Evolutionary conservation across 2,329 filamentous ascomycete genomes (phyloP), one percentile per base, ranked within the genome.

Genomic region (Mollisia scopiformis): DNA sequence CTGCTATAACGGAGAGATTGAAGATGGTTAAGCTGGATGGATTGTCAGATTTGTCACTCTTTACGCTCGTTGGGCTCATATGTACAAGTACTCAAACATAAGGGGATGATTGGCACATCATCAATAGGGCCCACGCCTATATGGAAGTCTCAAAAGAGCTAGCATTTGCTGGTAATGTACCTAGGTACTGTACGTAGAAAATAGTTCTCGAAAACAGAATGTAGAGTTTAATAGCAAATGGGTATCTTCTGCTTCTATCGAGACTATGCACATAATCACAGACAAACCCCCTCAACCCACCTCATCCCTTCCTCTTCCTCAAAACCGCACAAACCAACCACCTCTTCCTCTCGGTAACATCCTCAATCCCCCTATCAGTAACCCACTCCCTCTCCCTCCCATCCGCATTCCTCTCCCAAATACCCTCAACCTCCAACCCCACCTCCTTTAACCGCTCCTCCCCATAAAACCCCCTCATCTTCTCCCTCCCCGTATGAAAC

Each of bases 341-440:
- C 65, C 86, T 82, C 77, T 92, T 92, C 68, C 86, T 78, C 71
- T 82, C 82, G 0, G 80, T 82, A 3, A 83, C 75, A 71, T 90
- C 83, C 70, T 92, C 89, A 25, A 75, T 68, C 1, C 86, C 87
- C 6, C 87, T 80, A 69, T 89, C 85, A 63, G 75, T 75, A 14
- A 73, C 75, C 88, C 89, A 92, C 39, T 79, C 78, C 68, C 88
- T 80, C 73, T 88, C 82, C 14, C 72, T 71, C 2, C 88, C 88
- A 56, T 88, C 81, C 14, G 84, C 88, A 72, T 92, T 85, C 72
- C 88, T 82, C 76, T 92, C 89, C 78, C 83, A 89, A 21, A 92
- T 86, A 28, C 79, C 75, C 71, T 90, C 88, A 2, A 90, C 74
- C 69, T 84, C 84, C 47, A 92, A 76, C 2, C 82, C 83, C 19